phyloP scores from a whole-genome alignment of 352 stramenopile genomes.

The Poterioochromonas sp. region DNA sequence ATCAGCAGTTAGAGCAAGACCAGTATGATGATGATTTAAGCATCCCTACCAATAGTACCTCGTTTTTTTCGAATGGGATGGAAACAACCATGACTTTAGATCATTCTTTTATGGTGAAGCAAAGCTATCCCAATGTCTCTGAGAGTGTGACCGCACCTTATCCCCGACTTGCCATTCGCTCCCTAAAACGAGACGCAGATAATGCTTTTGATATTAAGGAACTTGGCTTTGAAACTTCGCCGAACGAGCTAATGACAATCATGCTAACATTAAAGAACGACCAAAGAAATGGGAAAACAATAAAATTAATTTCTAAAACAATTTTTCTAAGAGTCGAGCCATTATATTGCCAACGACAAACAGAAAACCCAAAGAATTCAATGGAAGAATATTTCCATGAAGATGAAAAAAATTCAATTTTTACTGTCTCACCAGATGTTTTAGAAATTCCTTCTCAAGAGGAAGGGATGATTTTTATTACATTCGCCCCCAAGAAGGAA shows the following conservation, averaged over 20 bases:
- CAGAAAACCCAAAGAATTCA: too few species aligned
- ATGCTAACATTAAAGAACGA: slow-evolving; percentile 14
- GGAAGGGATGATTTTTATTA: neutral
- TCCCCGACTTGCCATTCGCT: neutral
- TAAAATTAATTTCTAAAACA: too few species aligned
- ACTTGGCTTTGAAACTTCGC: neutral
- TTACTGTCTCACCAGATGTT: slow-evolving; percentile 14
- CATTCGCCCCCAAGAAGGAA: slow-evolving; percentile 1
- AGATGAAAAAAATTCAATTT: neutral
- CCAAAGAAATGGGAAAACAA: neutral
- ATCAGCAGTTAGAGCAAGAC: neutral
- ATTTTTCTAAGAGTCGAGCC: too few species aligned
- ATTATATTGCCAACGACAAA: too few species aligned
- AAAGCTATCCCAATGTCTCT: neutral
- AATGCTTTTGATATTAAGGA: slow-evolving; percentile 23
- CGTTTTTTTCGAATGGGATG: neutral
- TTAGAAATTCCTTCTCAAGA: neutral
- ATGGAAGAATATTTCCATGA: too few species aligned
- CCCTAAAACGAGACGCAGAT: neutral
- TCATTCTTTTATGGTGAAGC: neutral
- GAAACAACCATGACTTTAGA: slow-evolving; percentile 1
- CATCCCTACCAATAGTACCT: too few species aligned
- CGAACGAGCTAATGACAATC: slow-evolving; percentile 3
- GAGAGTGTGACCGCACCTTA: neutral
- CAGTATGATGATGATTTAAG: neutral